These are phyloP conservation scores for Neltuma alba DNA, from an alignment of 306 rosid species.

Conservation along the genomic window DNA sequence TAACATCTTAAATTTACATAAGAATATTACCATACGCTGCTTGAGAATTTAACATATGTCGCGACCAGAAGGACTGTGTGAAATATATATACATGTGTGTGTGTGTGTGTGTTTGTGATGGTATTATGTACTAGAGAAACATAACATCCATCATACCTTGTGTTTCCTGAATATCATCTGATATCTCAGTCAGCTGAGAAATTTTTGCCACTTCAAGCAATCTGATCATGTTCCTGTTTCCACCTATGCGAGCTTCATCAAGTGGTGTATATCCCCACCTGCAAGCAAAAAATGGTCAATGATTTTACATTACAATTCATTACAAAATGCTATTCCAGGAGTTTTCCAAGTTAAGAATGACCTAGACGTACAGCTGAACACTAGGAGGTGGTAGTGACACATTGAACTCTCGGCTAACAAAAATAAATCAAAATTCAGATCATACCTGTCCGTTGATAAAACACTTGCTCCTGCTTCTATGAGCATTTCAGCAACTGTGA, in stretches of 20 bases:
- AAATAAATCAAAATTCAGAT: constrained; percentile 7
- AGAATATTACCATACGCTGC: neutral
- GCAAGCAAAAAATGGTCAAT: constrained; percentile 24
- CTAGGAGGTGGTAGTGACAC: neutral
- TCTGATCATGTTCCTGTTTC: constrained; percentile 47
- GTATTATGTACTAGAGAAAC: neutral
- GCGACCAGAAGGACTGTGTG: neutral
- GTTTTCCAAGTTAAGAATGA: neutral
- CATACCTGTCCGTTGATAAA: constrained; percentile 46
- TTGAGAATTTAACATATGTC: neutral
- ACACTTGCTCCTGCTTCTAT: constrained; percentile 61
- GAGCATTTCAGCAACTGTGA: constrained; percentile 40
- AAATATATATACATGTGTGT: too few species aligned
- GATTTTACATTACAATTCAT: neutral
- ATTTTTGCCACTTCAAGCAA: constrained; percentile 49
- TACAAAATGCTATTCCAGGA: neutral
- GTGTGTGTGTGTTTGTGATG: too few species aligned
- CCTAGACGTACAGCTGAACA: neutral
- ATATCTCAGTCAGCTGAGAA: constrained; percentile 40
- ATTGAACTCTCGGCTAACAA: neutral
- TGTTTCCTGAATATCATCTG: constrained; percentile 21
- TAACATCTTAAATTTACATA: neutral
- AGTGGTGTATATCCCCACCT: constrained; percentile 64
- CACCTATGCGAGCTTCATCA: constrained; percentile 51
- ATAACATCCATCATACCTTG: constrained; percentile 21